Evolutionary conservation across 129 eudicot species (phyloP).

Genomic region (Tanacetum coccineum): DNA sequence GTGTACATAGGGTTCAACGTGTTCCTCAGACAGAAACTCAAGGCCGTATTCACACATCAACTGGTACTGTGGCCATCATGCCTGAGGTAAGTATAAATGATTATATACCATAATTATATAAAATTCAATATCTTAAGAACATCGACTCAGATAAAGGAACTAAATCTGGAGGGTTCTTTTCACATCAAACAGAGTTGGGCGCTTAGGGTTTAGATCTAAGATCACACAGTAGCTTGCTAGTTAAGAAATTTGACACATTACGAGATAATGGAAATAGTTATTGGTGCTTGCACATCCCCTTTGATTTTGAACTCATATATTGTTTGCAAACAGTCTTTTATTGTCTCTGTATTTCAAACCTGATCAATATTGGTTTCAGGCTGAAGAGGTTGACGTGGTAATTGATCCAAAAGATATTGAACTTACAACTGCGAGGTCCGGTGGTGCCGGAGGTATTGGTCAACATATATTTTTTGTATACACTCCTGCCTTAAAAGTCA

Average conservation of each 20-base stretch:
- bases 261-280: not conserved
- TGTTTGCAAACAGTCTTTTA: not conserved
- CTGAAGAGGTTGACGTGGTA: slow-evolving; percentile 93
- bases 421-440: slow-evolving; percentile 95
- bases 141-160: not conserved
- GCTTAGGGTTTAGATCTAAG: not conserved
- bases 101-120: not conserved
- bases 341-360: slow-evolving; percentile 1
- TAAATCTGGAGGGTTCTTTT: slow-evolving; percentile 14
- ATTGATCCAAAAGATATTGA: slow-evolving; percentile 99
- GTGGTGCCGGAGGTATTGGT: slow-evolving; percentile 98
- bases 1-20: slow-evolving; percentile 98
- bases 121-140: not conserved
- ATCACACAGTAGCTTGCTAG: slow-evolving; percentile 1
- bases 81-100: slow-evolving; percentile 64
- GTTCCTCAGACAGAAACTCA: slow-evolving; percentile 99
- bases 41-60: slow-evolving; percentile 99
- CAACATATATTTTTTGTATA: not conserved
- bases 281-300: slow-evolving; percentile 11
- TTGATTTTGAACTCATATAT: not conserved
- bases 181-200: not conserved
- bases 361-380: slow-evolving; percentile 46
- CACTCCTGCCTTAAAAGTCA: not conserved
- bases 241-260: slow-evolving; percentile 8
- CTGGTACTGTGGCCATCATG: slow-evolving; percentile 99